These are phyloP conservation scores for Didymella exigua DNA, from an alignment of 2,329 filamentous ascomycete genomes.

Conservation along the genomic window DNA sequence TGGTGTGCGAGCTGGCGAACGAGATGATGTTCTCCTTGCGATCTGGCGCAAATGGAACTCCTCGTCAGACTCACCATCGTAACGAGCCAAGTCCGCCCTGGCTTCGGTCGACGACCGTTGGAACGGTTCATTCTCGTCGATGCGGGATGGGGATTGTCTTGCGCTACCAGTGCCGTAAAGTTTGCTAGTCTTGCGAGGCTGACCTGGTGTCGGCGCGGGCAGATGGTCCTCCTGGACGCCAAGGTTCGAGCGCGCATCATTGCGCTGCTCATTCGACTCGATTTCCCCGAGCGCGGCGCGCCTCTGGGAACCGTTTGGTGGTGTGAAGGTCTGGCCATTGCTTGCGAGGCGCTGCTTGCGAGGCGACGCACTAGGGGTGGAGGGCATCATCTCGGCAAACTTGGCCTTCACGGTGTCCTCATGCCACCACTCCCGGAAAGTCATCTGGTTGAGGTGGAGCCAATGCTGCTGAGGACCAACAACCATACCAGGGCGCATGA, in stretches of 20 bases:
- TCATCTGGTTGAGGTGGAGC: constrained; percentile 95
- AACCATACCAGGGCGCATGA: constrained; percentile 99
- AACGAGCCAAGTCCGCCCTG: constrained; percentile 63
- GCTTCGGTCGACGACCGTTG: constrained; percentile 63
- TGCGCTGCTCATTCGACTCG: constrained; percentile 72
- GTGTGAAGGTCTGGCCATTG: constrained; percentile 77
- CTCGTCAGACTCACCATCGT: constrained; percentile 74
- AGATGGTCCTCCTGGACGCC: constrained; percentile 86
- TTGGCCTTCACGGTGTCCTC: constrained; percentile 81
- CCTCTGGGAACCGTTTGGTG: constrained; percentile 77
- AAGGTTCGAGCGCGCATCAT: constrained; percentile 54
- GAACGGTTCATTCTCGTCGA: constrained; percentile 58
- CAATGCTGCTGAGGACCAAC: constrained; percentile 98
- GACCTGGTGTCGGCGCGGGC: constrained; percentile 91
- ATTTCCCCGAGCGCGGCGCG: constrained; percentile 93
- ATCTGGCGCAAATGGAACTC: constrained; percentile 74
- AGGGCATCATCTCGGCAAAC: constrained; percentile 66
- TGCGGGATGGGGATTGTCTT: constrained; percentile 42
- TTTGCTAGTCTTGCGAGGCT: constrained; percentile 86
- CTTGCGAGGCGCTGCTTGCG: constrained; percentile 60
- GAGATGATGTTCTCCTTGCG: constrained; percentile 65
- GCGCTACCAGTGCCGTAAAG: constrained; percentile 65
- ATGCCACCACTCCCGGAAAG: constrained; percentile 98
- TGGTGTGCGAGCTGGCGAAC: constrained; percentile 66
- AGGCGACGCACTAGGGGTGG: constrained; percentile 62